Percentiles rank a stretch among this genome's conserved stretches.
phyloP scores from a whole-genome alignment of 495 filamentous ascomycete species.

The Collariella sp. region DNA sequence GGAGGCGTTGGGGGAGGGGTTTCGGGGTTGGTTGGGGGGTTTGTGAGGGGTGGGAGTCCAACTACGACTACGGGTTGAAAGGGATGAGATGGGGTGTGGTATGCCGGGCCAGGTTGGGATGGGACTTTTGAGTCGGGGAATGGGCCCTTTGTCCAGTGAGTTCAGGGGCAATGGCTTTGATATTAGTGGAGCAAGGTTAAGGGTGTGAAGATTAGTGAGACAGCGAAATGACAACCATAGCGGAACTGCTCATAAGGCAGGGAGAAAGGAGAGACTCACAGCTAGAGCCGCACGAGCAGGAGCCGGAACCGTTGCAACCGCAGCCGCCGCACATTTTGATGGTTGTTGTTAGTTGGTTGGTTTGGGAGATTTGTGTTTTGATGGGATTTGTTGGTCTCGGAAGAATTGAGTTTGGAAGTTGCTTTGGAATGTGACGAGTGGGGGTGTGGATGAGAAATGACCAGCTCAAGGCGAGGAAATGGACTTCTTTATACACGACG shows the following conservation, averaged over 20 bases:
- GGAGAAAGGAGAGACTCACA: conserved; percentile 34
- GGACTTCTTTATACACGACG: conserved; percentile 19
- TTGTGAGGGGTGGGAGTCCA: conserved; percentile 8
- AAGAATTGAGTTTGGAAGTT: not conserved
- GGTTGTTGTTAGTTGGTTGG: conserved; percentile 16
- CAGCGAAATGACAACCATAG: not conserved
- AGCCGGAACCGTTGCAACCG: conserved; percentile 35
- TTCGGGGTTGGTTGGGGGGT: conserved; percentile 25
- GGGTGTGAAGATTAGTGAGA: not conserved
- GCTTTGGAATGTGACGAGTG: not conserved
- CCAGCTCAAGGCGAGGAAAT: not conserved
- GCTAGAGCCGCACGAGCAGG: conserved; percentile 32
- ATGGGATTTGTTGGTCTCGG: not conserved
- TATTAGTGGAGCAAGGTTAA: no score
- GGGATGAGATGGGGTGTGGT: not conserved
- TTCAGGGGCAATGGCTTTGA: no score
- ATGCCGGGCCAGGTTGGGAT: no score
- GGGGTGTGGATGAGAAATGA: not conserved
- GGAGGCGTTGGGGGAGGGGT: conserved; percentile 28
- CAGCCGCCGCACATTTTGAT: conserved; percentile 42
- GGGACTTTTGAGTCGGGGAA: no score
- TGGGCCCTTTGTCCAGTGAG: no score
- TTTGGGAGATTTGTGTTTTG: conserved; percentile 4
- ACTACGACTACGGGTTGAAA: no score
- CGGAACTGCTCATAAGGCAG: no score